phyloP scores from a whole-genome alignment of 768 basidiomycete species.

The Serpula lacrymans region DNA sequence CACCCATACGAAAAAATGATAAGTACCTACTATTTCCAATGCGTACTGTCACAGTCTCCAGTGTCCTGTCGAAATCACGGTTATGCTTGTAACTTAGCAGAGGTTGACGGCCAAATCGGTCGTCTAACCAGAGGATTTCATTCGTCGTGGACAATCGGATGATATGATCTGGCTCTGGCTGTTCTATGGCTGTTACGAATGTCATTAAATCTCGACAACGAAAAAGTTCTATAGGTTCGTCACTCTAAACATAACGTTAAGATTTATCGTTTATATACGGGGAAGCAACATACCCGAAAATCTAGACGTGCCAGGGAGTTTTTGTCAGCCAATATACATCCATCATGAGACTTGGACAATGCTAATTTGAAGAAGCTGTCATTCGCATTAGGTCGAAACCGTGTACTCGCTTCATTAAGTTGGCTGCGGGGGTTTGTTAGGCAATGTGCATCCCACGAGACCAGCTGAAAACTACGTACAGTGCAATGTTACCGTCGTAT shows the following conservation, averaged over 20 bases:
- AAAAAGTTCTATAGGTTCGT: conserved; percentile 30
- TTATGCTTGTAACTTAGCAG: conserved; percentile 61
- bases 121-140: conserved; percentile 69
- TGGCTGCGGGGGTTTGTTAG: conserved; percentile 15
- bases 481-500: conserved; percentile 29
- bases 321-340: conserved; percentile 48
- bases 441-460: not conserved
- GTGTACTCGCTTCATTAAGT: conserved; percentile 9
- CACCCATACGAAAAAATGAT: conserved; percentile 1
- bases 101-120: conserved; percentile 52
- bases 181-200: conserved; percentile 56
- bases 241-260: conserved; percentile 8
- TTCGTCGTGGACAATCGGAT: conserved; percentile 57
- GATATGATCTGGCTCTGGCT: conserved; percentile 38
- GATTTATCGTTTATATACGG: conserved; percentile 1
- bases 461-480: conserved; percentile 35
- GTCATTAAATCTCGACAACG: conserved; percentile 26
- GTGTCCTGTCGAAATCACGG: conserved; percentile 56
- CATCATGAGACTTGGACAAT: conserved; percentile 27
- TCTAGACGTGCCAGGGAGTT: conserved; percentile 46
- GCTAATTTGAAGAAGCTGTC: conserved; percentile 55
- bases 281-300: conserved; percentile 44
- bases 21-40: conserved; percentile 28
- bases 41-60: conserved; percentile 40
- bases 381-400: conserved; percentile 1